These are phyloP conservation scores for Claviceps quebecensis DNA, from an alignment of 2,329 filamentous ascomycete species.

Conservation along the genomic window DNA sequence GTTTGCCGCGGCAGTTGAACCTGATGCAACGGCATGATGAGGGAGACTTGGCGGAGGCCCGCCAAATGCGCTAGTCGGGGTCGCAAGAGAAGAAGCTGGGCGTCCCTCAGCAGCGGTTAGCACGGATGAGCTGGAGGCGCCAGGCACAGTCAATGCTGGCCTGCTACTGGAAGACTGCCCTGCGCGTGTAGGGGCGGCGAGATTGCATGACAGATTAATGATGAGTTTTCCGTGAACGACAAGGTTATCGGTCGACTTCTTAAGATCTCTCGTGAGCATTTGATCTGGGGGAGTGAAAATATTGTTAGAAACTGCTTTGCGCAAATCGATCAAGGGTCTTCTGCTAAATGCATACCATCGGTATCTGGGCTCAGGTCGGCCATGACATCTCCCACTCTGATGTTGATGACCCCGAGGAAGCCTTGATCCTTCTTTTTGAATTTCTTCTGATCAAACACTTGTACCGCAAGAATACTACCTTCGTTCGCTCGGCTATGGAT, in stretches of 20 bases:
- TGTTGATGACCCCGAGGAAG: slow-evolving; percentile 94
- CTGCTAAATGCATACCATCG: slow-evolving; percentile 54
- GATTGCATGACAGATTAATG: slow-evolving; percentile 87
- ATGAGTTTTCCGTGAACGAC: slow-evolving; percentile 97
- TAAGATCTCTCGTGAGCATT: slow-evolving; percentile 94
- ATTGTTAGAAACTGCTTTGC: slow-evolving; percentile 13
- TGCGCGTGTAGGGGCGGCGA: slow-evolving; percentile 52
- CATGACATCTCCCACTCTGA: slow-evolving; percentile 87
- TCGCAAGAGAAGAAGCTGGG: slow-evolving; percentile 39
- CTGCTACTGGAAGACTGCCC: slow-evolving; percentile 29
- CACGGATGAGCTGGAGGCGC: slow-evolving; percentile 30
- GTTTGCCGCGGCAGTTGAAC: slow-evolving; percentile 19
- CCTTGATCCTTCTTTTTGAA: slow-evolving; percentile 99
- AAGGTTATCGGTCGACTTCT: slow-evolving; percentile 95
- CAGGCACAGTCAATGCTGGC: slow-evolving; percentile 29
- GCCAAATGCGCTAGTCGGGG: slow-evolving; percentile 28
- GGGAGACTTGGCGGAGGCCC: slow-evolving; percentile 28
- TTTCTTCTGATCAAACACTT: slow-evolving; percentile 99
- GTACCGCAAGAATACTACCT: slow-evolving; percentile 90
- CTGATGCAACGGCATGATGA: slow-evolving; percentile 35
- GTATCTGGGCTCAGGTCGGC: slow-evolving; percentile 70
- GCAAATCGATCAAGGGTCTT: background rate
- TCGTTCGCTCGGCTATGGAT: slow-evolving; percentile 66
- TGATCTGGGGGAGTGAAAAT: slow-evolving; percentile 53
- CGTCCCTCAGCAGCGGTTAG: slow-evolving; percentile 33